Conservation (phyloP, 2,329 filamentous ascomycete genomes). For the Paraphaeosphaeria minitans region DNA sequence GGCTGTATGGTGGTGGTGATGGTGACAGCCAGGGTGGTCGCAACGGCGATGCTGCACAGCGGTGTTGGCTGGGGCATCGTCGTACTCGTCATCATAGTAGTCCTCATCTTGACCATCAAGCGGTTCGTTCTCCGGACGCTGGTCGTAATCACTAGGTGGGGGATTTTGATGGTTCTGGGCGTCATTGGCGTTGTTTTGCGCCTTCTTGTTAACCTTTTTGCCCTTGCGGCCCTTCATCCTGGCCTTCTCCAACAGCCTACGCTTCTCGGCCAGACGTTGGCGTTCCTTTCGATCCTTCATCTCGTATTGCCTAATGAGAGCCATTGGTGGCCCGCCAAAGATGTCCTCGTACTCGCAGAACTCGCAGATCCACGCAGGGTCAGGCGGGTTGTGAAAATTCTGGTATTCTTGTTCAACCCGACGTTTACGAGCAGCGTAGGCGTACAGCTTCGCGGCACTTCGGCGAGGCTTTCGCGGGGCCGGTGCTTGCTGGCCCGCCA, state of each 20-base stretch:
- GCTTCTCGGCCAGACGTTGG: constrained; percentile 83
- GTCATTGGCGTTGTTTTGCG: constrained; percentile 42
- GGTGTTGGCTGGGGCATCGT: constrained; percentile 31
- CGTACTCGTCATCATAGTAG: constrained; percentile 45
- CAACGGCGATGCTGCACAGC: constrained; percentile 26
- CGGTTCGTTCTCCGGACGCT: constrained; percentile 37
- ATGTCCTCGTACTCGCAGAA: constrained; percentile 98
- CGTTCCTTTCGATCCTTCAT: constrained; percentile 88
- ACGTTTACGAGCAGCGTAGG: constrained; percentile 75
- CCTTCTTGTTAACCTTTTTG: constrained; percentile 77
- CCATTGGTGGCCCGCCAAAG: constrained; percentile 83
- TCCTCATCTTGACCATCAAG: constrained; percentile 43
- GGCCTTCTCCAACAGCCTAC: constrained; percentile 84
- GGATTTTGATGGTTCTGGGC: constrained; percentile 39
- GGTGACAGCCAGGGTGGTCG: constrained; percentile 39
- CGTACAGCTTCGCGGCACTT: constrained; percentile 70
- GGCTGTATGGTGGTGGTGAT: constrained; percentile 33
- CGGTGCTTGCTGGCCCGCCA: constrained; percentile 49
- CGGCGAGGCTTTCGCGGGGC: constrained; percentile 68
- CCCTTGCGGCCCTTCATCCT: constrained; percentile 91
- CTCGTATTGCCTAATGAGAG: constrained; percentile 89
- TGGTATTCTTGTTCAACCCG: constrained; percentile 76
- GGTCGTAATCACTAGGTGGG: constrained; percentile 37
- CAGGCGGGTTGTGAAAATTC: constrained; percentile 77
- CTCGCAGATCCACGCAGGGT: constrained; percentile 93